Base-by-base conservation (phyloP, 805 yeast species). In the Wickerhamiella vanderwaltii region DNA sequence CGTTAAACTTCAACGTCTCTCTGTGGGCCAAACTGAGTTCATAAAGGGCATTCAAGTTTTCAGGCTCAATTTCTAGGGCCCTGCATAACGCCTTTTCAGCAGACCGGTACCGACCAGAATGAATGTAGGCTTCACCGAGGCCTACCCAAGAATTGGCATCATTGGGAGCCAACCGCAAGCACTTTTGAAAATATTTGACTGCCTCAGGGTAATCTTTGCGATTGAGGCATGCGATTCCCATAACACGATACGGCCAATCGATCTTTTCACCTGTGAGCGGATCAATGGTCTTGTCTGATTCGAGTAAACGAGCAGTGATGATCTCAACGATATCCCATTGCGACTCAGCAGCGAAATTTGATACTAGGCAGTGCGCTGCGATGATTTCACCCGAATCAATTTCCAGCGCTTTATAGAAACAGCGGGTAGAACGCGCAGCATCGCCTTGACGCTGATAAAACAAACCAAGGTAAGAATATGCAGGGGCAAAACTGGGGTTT, bases 71-170 rank as follows among this genome's bases (percentile, higher is more conserved):
- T 29, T 67, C 67, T 34, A 74, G 53, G 0, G 87, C 84, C 44
- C 75, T 76, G 23, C 65, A 66, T 51, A 86, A 81, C 1, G 91
- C 96, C 58, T 82, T 86, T 7, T 72, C 66, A 0, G 95, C 84
- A 2, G 97, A 94, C 43, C 83, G 87, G 33, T 79, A 64, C 46
- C 95, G 69, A 2, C 98, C 98, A 58, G 91, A 75, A 19, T 76
- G 72, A 42, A 71, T 66, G 58, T 91, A 91, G 0, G 95, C 88
- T 57, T 91, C 97, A n/a, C 98, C 98, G n/a, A 91, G 64, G 1
- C 95, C 95, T 22, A 81, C 66, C 96, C 97, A 88, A 2, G 94
- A 79, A 48, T 82, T 79, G 1, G 72, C 57, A 59, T 91, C 96
- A 41, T 54, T 48, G 0, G 79, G 64, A 32, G 76, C 65, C 48